Conservation (phyloP, 1,284 basidiomycete genomes). For the Trametes hirsuta region DNA sequence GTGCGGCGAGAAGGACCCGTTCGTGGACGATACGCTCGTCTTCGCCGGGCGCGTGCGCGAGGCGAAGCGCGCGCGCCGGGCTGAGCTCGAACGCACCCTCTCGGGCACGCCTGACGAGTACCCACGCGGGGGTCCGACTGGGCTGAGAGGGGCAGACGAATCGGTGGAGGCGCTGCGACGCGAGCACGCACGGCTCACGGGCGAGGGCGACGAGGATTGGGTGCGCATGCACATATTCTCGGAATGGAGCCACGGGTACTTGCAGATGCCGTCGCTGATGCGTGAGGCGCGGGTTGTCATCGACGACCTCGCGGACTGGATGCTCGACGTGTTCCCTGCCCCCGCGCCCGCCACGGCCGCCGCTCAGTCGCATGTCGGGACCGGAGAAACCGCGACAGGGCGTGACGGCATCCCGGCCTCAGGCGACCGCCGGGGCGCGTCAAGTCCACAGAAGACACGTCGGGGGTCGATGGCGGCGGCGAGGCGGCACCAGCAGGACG, state of each 20-base stretch:
- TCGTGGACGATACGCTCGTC: slow-evolving; percentile 95
- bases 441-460: slow-evolving; percentile 9
- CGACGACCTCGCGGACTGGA: slow-evolving; percentile 92
- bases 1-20: slow-evolving; percentile 95
- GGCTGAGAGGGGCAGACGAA: slow-evolving; percentile 30
- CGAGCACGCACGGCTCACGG: slow-evolving; percentile 61
- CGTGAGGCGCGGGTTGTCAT: slow-evolving; percentile 82
- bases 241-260: slow-evolving; percentile 92
- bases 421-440: slow-evolving; percentile 1
- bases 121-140: slow-evolving; percentile 37
- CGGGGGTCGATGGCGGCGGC: slow-evolving; percentile 4
- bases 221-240: slow-evolving; percentile 91
- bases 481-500: not conserved
- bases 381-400: not conserved
- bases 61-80: slow-evolving; percentile 83
- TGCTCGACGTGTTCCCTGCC: slow-evolving; percentile 70
- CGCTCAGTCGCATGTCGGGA: not conserved
- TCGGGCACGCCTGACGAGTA: slow-evolving; percentile 60
- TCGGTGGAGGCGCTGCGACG: slow-evolving; percentile 47
- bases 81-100: slow-evolving; percentile 61
- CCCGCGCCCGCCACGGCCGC: not conserved
- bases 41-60: slow-evolving; percentile 93
- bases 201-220: slow-evolving; percentile 91
- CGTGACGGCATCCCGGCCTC: slow-evolving; percentile 13
- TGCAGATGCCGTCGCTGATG: slow-evolving; percentile 93